phyloP scores from a whole-genome alignment of 2,329 filamentous ascomycete genomes.

The Dothiorella sarmentorum region DNA sequence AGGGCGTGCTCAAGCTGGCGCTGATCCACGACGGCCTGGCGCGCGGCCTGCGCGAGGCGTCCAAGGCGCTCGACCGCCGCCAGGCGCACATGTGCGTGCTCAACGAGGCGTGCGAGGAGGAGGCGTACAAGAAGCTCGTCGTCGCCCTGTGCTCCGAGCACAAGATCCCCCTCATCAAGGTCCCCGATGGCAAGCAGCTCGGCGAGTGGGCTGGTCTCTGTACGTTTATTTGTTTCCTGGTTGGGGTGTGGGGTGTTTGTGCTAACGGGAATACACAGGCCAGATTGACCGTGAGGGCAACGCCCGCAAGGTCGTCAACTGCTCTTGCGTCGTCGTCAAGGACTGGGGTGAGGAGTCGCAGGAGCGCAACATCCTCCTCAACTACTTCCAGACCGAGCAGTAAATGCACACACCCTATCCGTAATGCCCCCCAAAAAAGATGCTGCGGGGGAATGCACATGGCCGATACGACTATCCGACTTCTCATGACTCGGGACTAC shows the following conservation, averaged over 20 bases:
- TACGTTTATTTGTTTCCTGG: conserved; percentile 54
- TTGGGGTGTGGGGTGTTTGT: conserved; percentile 7
- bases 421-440: conserved; percentile 19
- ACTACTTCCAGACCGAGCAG: conserved; percentile 96
- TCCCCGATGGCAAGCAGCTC: conserved; percentile 98
- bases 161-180: conserved; percentile 99
- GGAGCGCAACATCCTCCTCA: conserved; percentile 97
- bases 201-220: conserved; percentile 99
- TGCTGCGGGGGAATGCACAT: background rate
- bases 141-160: conserved; percentile 98
- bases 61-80: conserved; percentile 97
- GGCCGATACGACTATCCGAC: background rate
- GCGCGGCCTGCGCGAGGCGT: conserved; percentile 95
- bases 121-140: conserved; percentile 99
- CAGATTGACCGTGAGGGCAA: conserved; percentile 99
- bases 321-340: conserved; percentile 99
- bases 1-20: conserved; percentile 97
- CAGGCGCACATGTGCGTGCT: conserved; percentile 99
- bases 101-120: conserved; percentile 99
- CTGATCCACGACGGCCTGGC: conserved; percentile 99
- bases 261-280: conserved; percentile 52
- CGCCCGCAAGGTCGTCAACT: conserved; percentile 99
- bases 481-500: background rate
- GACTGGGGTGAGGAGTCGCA: conserved; percentile 99
- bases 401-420: conserved; percentile 31